phyloP scores from a whole-genome alignment of 495 filamentous ascomycete species.

The Hyaloscypha variabilis region DNA sequence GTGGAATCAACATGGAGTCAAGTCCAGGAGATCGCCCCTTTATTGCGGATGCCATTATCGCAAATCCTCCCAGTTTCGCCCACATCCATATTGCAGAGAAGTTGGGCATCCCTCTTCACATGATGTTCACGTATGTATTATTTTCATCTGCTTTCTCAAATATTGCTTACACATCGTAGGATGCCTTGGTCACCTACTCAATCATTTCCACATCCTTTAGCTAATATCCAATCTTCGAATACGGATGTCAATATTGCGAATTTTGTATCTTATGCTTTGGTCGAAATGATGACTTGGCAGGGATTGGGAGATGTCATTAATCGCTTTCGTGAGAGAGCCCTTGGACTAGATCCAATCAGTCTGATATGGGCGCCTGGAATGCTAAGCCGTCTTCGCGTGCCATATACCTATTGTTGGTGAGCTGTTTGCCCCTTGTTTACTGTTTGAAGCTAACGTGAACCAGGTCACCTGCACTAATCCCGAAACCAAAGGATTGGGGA shows the following conservation, averaged over 20 bases:
- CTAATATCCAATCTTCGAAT: conserved; percentile 55
- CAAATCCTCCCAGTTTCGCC: conserved; percentile 81
- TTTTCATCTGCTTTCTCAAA: background rate
- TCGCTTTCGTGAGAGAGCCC: conserved; percentile 63
- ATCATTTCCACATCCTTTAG: conserved; percentile 56
- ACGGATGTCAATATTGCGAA: conserved; percentile 63
- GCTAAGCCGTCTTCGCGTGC: conserved; percentile 64
- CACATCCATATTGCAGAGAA: conserved; percentile 83
- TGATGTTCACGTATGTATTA: conserved; percentile 74
- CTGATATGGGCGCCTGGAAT: conserved; percentile 68
- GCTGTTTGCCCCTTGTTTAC: background rate
- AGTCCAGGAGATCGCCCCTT: conserved; percentile 56
- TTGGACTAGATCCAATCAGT: conserved; percentile 69
- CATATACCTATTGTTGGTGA: conserved; percentile 79
- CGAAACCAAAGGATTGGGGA: conserved; percentile 78
- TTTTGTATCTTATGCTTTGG: conserved; percentile 71
- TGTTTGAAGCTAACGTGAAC: conserved; percentile 1
- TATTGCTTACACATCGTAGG: conserved; percentile 26
- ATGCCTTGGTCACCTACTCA: conserved; percentile 64
- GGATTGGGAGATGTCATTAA: conserved; percentile 79
- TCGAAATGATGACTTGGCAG: conserved; percentile 84
- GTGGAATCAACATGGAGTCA: conserved; percentile 36
- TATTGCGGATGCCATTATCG: conserved; percentile 80
- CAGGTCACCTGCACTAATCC: conserved; percentile 74
- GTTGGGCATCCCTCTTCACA: conserved; percentile 74